These are phyloP conservation scores for Biscogniauxia mediterranea DNA, from an alignment of 2,329 filamentous ascomycete genomes.

Conservation along the genomic window DNA sequence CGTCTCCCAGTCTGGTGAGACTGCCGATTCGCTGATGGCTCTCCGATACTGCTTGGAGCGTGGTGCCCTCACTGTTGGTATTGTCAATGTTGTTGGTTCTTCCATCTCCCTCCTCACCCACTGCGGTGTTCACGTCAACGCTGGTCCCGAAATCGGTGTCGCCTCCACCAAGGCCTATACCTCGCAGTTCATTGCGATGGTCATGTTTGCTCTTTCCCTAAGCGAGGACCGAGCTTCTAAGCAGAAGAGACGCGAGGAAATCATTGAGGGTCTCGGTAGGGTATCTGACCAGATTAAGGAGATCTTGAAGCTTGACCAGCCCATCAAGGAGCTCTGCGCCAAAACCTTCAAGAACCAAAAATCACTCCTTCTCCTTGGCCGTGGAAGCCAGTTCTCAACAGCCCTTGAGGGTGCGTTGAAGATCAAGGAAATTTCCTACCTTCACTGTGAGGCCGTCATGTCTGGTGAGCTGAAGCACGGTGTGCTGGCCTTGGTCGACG, in stretches of 20 bases:
- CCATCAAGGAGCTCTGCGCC: slow-evolving; percentile 91
- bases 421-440: slow-evolving; percentile 99
- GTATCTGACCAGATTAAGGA: slow-evolving; percentile 90
- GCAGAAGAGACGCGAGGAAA: slow-evolving; percentile 85
- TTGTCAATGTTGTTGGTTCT: slow-evolving; percentile 97
- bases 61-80: slow-evolving; percentile 93
- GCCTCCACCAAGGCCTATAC: slow-evolving; percentile 99
- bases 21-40: slow-evolving; percentile 94
- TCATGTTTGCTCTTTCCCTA: slow-evolving; percentile 97
- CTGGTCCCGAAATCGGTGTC: slow-evolving; percentile 96
- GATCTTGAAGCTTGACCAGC: slow-evolving; percentile 85
- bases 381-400: slow-evolving; percentile 95
- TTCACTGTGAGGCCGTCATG: slow-evolving; percentile 99
- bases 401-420: slow-evolving; percentile 96
- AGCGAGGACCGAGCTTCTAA: slow-evolving; percentile 97
- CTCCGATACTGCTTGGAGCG: slow-evolving; percentile 97
- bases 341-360: slow-evolving; percentile 97
- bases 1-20: slow-evolving; percentile 98
- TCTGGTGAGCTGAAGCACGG: slow-evolving; percentile 99
- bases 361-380: slow-evolving; percentile 86
- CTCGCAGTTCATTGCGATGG: slow-evolving; percentile 98
- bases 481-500: slow-evolving; percentile 93
- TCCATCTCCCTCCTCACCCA: slow-evolving; percentile 98
- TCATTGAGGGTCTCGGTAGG: slow-evolving; percentile 87
- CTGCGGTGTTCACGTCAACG: slow-evolving; percentile 99